Base-by-base conservation (phyloP, 78 protist genomes). In the Dictyostelium brefeldianum region DNA sequence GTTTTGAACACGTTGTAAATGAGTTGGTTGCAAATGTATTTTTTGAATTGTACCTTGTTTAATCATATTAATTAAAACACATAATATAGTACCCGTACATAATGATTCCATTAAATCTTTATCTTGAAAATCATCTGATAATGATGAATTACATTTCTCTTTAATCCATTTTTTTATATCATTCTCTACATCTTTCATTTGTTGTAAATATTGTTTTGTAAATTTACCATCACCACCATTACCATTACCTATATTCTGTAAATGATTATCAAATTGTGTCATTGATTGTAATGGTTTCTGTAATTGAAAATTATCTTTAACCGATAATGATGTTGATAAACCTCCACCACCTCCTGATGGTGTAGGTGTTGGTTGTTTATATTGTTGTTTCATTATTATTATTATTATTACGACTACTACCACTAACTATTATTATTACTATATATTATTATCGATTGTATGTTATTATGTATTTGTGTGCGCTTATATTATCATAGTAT, bases 161-260 rank as follows among this genome's bases (percentile, higher is more conserved):
- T 53, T 36, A 22, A 87, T 87, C 92, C 92, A 87, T 77, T 53
- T 74, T 53, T 77, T 87, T 15, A 87, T 87, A 4, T 87, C 85
- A 18, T 47, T 46, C 50, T 87, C 92, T 48, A 20, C 27, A 41
- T 75, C 12, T 27, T 75, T 46, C 56, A 75, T 22, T 50, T 50
- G 56, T 8, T 75, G 27, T n/a, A 50, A 48, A 75, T 75, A 46
- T 46, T 25, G 27, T 27, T 46, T 50, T 25, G 25, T 29, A 29
- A 29, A 65, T 65, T 65, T 65, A 62, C 15, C 25, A 29, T 65
- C 43, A 36, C 43, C 43, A 36, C 43, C 43, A 36, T 27, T 20
- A 4, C 41, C 10, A 22, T 62, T 36, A 14, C 47, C 47, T 10
- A 9, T 11, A 4, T 73, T 73, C 12, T 70, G 78, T 70, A 18